These are phyloP conservation scores for Tremellales sp. DNA, from an alignment of 1,284 basidiomycete species.

Conservation along the genomic window DNA sequence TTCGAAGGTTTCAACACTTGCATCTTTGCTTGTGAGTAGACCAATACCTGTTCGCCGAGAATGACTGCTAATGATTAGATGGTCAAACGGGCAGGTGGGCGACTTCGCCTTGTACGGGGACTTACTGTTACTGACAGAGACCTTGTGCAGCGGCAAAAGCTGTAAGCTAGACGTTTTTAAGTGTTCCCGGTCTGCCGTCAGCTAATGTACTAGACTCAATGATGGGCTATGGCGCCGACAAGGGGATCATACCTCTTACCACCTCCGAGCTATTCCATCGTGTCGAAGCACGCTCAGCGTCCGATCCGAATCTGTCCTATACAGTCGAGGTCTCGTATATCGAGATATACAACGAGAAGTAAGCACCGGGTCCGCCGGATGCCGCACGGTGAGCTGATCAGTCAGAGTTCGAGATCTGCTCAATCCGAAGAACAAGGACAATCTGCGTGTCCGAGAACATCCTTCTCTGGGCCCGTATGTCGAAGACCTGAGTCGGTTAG, in stretches of 20 bases:
- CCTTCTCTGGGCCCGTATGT: conserved; percentile 92
- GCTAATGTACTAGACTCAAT: not conserved
- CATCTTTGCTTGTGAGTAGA: conserved; percentile 94
- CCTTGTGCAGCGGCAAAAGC: conserved; percentile 38
- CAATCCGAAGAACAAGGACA: conserved; percentile 92
- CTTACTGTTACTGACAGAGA: conserved; percentile 10
- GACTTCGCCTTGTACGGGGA: not conserved
- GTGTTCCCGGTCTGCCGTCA: conserved; percentile 70
- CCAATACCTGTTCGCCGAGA: not conserved
- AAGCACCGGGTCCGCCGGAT: conserved; percentile 5
- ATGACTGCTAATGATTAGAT: conserved; percentile 20
- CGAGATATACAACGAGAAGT: conserved; percentile 95
- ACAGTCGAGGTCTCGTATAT: conserved; percentile 97
- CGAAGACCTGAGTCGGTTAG: conserved; percentile 90
- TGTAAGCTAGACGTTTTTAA: conserved; percentile 52
- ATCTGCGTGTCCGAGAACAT: conserved; percentile 93
- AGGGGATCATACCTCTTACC: conserved; percentile 95
- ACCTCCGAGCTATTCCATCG: conserved; percentile 88
- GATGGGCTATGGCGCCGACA: conserved; percentile 71
- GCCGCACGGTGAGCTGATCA: conserved; percentile 1
- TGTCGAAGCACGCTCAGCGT: conserved; percentile 62
- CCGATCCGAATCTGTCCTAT: conserved; percentile 70
- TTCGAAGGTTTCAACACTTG: conserved; percentile 97
- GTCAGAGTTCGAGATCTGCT: conserved; percentile 74
- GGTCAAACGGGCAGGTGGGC: conserved; percentile 47